These are phyloP conservation scores for Pseudonitzschia multistriata DNA, from an alignment of 108 stramenopile genomes.

Conservation along the genomic window DNA sequence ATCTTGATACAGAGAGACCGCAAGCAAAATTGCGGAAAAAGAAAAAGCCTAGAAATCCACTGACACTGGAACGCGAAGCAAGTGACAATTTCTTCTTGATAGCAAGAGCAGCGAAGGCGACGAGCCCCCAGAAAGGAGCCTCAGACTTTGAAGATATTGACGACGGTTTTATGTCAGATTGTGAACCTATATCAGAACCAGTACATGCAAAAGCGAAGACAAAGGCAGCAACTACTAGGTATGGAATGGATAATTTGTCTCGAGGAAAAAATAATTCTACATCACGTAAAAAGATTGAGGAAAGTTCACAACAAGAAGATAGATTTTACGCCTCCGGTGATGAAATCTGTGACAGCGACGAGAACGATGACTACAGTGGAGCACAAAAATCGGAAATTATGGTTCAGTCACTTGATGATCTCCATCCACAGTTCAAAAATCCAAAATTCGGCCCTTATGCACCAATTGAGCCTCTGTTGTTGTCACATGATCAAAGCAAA, in stretches of 20 bases:
- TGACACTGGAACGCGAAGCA: neutral
- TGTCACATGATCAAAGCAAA: conserved; percentile 21
- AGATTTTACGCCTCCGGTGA: neutral
- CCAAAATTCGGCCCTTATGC: conserved; percentile 70
- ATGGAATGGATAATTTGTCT: neutral
- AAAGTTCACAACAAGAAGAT: neutral
- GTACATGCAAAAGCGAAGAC: conserved; percentile 1
- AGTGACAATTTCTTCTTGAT: neutral
- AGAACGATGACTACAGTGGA: neutral
- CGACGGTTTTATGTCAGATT: conserved; percentile 18
- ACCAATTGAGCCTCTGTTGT: conserved; percentile 30
- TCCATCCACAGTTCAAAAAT: conserved; percentile 62
- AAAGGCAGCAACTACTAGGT: conserved; percentile 2
- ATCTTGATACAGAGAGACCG: neutral
- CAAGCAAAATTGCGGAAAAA: neutral
- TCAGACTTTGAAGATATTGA: neutral
- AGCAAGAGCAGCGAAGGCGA: neutral
- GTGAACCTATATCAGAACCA: neutral
- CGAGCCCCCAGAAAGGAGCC: neutral
- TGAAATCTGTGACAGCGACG: neutral
- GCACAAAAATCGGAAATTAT: neutral
- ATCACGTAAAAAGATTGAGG: neutral
- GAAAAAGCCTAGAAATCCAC: conserved; percentile 2
- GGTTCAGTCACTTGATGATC: neutral
- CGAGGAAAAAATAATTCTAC: too few species aligned